These are phyloP conservation scores for Xerocomus brunneocitrinus DNA, from an alignment of 768 basidiomycete species.

Conservation along the genomic window DNA sequence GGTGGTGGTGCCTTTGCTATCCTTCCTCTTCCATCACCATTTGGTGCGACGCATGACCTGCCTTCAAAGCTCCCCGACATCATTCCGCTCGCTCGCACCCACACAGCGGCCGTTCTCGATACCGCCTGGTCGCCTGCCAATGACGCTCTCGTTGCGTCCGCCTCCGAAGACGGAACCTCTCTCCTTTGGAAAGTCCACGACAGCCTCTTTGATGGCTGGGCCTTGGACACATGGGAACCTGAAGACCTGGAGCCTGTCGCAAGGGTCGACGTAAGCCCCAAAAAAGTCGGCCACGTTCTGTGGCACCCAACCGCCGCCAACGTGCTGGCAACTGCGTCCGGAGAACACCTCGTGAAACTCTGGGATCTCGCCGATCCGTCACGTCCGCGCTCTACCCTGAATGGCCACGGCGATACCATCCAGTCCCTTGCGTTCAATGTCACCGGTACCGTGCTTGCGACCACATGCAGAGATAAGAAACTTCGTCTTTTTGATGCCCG, in stretches of 20 bases:
- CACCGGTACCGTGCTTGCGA: constrained; percentile 76
- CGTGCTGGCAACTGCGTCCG: constrained; percentile 75
- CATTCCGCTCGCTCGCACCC: constrained; percentile 85
- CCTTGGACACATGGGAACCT: constrained; percentile 75
- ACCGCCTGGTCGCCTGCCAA: constrained; percentile 97
- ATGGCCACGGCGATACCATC: constrained; percentile 82
- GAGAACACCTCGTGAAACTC: constrained; percentile 83
- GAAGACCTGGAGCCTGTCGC: constrained; percentile 83
- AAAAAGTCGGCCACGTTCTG: constrained; percentile 90
- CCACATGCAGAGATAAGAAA: constrained; percentile 92
- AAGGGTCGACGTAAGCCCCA: constrained; percentile 69
- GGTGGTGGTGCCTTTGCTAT: constrained; percentile 95
- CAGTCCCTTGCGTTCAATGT: constrained; percentile 81
- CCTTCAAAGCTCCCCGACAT: constrained; percentile 86
- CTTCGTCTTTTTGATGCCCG: constrained; percentile 90
- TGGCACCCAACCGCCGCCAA: constrained; percentile 91
- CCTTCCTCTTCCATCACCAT: constrained; percentile 78
- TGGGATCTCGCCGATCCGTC: constrained; percentile 86
- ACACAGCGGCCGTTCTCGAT: constrained; percentile 83
- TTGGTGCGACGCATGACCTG: constrained; percentile 46
- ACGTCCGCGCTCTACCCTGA: constrained; percentile 52
- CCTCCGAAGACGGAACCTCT: constrained; percentile 90
- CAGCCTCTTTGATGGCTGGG: constrained; percentile 77
- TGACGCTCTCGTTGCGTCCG: constrained; percentile 86
- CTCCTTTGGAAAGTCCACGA: constrained; percentile 85